Percentiles rank a stretch among this genome's conserved stretches.
Evolutionary conservation across 140 eudicot genomes (phyloP).

Genomic region (Senecio squalidus): DNA sequence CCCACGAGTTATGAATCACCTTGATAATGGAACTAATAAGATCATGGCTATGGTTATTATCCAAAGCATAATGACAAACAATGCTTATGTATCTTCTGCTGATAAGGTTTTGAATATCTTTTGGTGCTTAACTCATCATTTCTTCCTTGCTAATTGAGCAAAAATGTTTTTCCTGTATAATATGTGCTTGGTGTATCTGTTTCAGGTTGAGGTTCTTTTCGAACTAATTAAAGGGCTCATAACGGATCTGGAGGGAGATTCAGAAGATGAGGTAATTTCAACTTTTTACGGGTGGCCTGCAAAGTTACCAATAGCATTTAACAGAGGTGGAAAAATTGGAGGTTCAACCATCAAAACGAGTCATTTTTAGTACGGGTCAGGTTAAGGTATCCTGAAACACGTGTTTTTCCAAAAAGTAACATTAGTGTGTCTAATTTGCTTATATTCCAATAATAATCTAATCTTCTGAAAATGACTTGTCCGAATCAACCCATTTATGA

Average conservation of each 20-base stretch:
- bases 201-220: conserved; percentile 94
- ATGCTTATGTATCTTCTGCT: conserved; percentile 74
- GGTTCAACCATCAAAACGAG: conserved; percentile 3
- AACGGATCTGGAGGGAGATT: conserved; percentile 63
- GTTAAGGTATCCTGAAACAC: too few species aligned
- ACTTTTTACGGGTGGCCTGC: conserved; percentile 14
- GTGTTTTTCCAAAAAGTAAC: too few species aligned
- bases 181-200: conserved; percentile 18
- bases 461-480: too few species aligned
- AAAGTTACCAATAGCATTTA: not conserved
- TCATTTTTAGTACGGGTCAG: too few species aligned
- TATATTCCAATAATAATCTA: too few species aligned
- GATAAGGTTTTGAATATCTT: conserved; percentile 61
- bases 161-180: not conserved
- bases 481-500: too few species aligned
- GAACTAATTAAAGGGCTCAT: conserved; percentile 90
- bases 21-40: conserved; percentile 89
- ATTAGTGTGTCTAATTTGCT: too few species aligned
- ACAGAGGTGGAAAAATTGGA: too few species aligned
- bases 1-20: conserved; percentile 98
- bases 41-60: conserved; percentile 98
- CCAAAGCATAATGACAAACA: conserved; percentile 83
- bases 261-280: conserved; percentile 67
- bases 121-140: conserved; percentile 5
- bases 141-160: not conserved